Evolutionary conservation across 2,329 filamentous ascomycete genomes (phyloP), one percentile per base, ranked within the genome.

Genomic region (Aspergillus sp.): DNA sequence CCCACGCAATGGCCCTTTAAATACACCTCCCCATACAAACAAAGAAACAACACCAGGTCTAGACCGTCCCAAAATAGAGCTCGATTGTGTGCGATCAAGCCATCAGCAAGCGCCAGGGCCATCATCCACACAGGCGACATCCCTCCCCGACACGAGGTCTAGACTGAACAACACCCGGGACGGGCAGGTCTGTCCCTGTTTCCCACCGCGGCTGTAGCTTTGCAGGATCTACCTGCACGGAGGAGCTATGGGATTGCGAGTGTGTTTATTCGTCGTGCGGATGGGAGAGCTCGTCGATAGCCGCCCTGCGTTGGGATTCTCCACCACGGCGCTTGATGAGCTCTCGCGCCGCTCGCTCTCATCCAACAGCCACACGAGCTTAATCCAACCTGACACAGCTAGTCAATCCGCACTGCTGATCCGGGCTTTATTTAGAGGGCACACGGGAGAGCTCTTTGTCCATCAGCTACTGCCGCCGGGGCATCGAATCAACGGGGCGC

Each of bases 291-390:
- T 29, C 25, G 25, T 29, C 25, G 9, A 11, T 10, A 10, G 25
- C 25, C 25, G 25, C 25, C 25, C 25, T 29, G 25, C 25, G 25
- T 7, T 29, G 25, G 7, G 20, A 11, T 23, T 49, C 50, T 56
- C 66, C 63, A 65, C 64, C 47, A 21, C 49, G 61, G 66, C 66
- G 66, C 65, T 60, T 68, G 61, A 58, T 56, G 41, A 11, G 6
- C 43, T 46, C 38, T 53, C 32, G 56, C 53, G 47, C 45, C 52
- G 53, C 45, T 42, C 19, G 41, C 32, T 64, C 58, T 60, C 58
- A 61, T 54, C 66, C 66, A 68, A 62, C 61, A 60, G 52, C 58
- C 60, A 45, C 44, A 36, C 23, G 53, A 61, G 58, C 54, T 57
- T 59, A 59, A 50, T 53, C 50, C 20, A 36, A 61, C 51, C 40